Percentiles rank a stretch among this genome's conserved stretches.
Conservation (phyloP, 2,329 filamentous ascomycete species). For the Aspergillus fumigatus region DNA sequence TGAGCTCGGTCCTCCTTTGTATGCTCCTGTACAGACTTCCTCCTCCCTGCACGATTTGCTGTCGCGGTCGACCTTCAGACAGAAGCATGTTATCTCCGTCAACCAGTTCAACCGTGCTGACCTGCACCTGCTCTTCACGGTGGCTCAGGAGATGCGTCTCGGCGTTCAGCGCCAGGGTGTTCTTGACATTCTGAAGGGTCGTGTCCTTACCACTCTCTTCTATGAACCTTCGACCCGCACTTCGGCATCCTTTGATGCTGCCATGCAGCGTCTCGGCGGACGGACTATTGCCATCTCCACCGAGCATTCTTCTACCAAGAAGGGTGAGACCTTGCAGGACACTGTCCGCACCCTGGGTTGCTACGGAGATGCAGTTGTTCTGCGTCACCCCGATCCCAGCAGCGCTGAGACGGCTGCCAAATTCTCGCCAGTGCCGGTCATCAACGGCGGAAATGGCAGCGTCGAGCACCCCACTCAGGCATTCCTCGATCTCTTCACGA, state of each 20-base stretch:
- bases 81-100: slow-evolving; percentile 85
- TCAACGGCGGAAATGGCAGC: slow-evolving; percentile 95
- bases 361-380: slow-evolving; percentile 92
- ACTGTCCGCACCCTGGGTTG: slow-evolving; percentile 89
- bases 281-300: slow-evolving; percentile 78
- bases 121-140: slow-evolving; percentile 88
- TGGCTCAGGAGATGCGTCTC: slow-evolving; percentile 95
- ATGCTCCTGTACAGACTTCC: slow-evolving; percentile 47
- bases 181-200: slow-evolving; percentile 78
- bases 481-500: slow-evolving; percentile 96
- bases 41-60: slow-evolving; percentile 66
- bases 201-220: slow-evolving; percentile 88
- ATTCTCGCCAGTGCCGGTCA: slow-evolving; percentile 83
- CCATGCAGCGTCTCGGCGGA: slow-evolving; percentile 96
- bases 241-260: slow-evolving; percentile 91
- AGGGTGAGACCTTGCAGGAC: slow-evolving; percentile 91
- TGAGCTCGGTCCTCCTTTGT: slow-evolving; percentile 39
- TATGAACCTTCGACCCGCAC: slow-evolving; percentile 97
- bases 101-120: slow-evolving; percentile 84
- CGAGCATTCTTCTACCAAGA: slow-evolving; percentile 80
- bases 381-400: slow-evolving; percentile 81
- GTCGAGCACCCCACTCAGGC: slow-evolving; percentile 97
- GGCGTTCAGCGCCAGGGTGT: slow-evolving; percentile 90
- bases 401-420: slow-evolving; percentile 79
- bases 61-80: slow-evolving; percentile 78